Evolutionary conservation across 2,329 filamentous ascomycete species (phyloP).

Genomic region (Ophiostoma tasmaniense): DNA sequence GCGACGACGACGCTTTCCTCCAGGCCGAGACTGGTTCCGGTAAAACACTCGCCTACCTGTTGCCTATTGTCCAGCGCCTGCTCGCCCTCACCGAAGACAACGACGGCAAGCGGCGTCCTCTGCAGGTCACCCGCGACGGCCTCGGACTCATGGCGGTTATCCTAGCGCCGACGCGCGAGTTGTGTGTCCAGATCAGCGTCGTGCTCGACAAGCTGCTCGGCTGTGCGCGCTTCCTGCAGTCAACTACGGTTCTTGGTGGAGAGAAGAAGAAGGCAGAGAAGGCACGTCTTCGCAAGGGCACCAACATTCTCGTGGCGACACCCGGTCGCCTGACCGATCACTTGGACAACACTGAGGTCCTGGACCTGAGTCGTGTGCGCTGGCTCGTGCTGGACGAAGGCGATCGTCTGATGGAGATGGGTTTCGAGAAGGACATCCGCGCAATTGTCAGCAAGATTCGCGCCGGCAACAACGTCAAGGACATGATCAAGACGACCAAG

Average conservation of each 20-base stretch:
- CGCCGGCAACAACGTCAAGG: conserved; percentile 36
- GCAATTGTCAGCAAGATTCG: conserved; percentile 76
- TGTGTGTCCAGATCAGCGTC: conserved; percentile 86
- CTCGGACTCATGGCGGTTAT: conserved; percentile 90
- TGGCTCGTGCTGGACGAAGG: conserved; percentile 96
- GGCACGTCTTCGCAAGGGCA: conserved; percentile 81
- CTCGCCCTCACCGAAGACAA: conserved; percentile 60
- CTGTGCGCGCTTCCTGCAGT: conserved; percentile 91
- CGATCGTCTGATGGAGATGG: conserved; percentile 95
- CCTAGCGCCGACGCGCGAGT: conserved; percentile 84
- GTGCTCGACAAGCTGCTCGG: conserved; percentile 78
- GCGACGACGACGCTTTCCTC: conserved; percentile 85
- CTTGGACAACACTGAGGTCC: conserved; percentile 78
- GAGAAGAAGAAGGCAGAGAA: conserved; percentile 76
- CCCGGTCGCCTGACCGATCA: conserved; percentile 88
- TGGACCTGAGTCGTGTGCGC: conserved; percentile 79
- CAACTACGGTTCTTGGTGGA: conserved; percentile 68
- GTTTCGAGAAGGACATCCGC: conserved; percentile 89
- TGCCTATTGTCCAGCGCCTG: conserved; percentile 85
- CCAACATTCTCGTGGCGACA: conserved; percentile 93
- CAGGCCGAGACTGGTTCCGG: conserved; percentile 96
- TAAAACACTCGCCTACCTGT: conserved; percentile 91
- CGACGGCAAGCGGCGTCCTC: conserved; percentile 35
- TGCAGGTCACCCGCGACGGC: conserved; percentile 65
- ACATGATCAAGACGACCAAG: conserved; percentile 49